Base-by-base conservation (phyloP, 2,329 filamentous ascomycete species). In the Exophiala alcalophila region DNA sequence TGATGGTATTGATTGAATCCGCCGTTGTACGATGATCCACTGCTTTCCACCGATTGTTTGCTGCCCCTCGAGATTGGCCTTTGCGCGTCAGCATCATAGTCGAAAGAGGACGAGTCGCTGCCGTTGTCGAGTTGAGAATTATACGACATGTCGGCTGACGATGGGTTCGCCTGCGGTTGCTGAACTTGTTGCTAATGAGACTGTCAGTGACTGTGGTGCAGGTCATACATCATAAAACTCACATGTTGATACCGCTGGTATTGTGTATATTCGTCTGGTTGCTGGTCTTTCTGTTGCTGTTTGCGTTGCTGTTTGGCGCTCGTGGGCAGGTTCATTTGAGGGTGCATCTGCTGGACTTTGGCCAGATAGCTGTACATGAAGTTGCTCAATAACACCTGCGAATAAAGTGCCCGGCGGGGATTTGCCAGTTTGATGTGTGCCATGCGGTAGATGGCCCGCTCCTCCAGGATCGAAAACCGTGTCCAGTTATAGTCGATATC, bases 301-400 rank as follows among this genome's bases (percentile, higher is more conserved):
- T 69, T 65, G 30, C 65, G 62, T 47, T 84, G 82, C 57, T 89
- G 88, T 24, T 85, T 81, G 11, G 74, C 71, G 37, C 85, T 90
- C 24, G 85, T 78, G n/a, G 87, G 87, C 29, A 94, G 83, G 58
- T 94, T 86, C 68, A 96, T 86, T 60, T 94, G 87, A 29, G 92
- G 92, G 64, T 98, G 92, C 87, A 96, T 96, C 59, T 94, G 89
- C 67, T 98, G 92, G 31, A 98, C 92, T 65, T 97, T 98, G 50
- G 92, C 92, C 53, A 98, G 77, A 64, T 98, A 98, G 44, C 89
- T 92, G 69, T 98, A 98, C 92, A 98, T 98, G 67, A 98, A 98
- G 65, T 98, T 98, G 67, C 90, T 96, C 55, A 98, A 77, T 46
- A 98, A 73, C 15, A 98, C 92, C 65, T 98, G 92, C 47, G 91